These are phyloP conservation scores for Paxillus involutus DNA, from an alignment of 768 basidiomycete genomes.

Conservation along the genomic window DNA sequence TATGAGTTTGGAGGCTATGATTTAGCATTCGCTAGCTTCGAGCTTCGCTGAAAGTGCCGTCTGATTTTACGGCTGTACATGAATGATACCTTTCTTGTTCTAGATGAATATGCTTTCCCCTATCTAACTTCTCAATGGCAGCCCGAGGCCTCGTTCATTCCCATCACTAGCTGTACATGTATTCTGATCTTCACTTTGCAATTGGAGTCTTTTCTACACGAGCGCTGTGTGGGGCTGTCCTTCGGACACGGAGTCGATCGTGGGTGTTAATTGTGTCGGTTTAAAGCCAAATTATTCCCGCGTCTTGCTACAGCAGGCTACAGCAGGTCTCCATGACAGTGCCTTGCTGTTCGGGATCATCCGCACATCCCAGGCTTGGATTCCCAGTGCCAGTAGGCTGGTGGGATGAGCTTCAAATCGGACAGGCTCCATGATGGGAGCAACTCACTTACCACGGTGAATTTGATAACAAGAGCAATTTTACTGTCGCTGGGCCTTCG, in stretches of 20 bases:
- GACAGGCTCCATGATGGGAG: slow-evolving; percentile 13
- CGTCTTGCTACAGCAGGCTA: neutral
- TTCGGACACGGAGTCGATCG: neutral
- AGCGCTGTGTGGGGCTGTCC: neutral
- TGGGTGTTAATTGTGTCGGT: neutral
- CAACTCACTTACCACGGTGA: slow-evolving; percentile 12
- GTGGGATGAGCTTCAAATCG: neutral
- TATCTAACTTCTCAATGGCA: slow-evolving; percentile 16
- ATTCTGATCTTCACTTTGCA: slow-evolving; percentile 13
- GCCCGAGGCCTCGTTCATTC: neutral
- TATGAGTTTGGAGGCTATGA: slow-evolving; percentile 96
- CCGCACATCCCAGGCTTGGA: slow-evolving; percentile 5
- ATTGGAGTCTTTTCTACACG: slow-evolving; percentile 7
- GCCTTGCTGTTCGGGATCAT: slow-evolving; percentile 1
- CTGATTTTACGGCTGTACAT: slow-evolving; percentile 10
- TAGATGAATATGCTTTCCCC: slow-evolving; percentile 19
- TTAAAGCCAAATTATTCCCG: neutral
- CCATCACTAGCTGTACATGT: slow-evolving; percentile 16
- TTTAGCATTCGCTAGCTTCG: slow-evolving; percentile 87
- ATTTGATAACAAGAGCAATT: slow-evolving; percentile 2
- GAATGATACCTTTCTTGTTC: slow-evolving; percentile 18
- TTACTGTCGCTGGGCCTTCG: slow-evolving; percentile 12
- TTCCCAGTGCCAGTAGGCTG: neutral
- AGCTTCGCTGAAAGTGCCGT: slow-evolving; percentile 39
- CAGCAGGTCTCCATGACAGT: neutral